Base-by-base conservation (phyloP, 805 yeast genomes). In the Candida hispaniensis region DNA sequence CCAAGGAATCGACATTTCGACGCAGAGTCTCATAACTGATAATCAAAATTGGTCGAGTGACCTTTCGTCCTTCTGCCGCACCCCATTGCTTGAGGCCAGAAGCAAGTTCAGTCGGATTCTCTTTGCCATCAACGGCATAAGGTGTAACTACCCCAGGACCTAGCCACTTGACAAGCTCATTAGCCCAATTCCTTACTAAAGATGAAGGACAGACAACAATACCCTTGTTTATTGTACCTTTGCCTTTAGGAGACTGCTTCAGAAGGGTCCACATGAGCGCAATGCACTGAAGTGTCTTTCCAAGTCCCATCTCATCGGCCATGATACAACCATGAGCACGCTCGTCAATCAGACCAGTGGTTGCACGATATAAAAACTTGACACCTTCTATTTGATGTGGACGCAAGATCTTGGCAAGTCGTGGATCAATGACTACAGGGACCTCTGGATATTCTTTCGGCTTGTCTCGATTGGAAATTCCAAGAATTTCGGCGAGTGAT, bases 311-410 rank as follows among this genome's bases (percentile, higher is more conserved):
- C 55, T 81, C 96, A 59, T 85, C 96, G 0, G 96, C 96, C 97
- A 88, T 88, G 33, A 88, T 88, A 51, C 96, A 88, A 3, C 98
- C 98, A 49, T 79, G 73, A 0, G 96, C 96, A 19, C 78, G 65
- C 2, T 48, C 47, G 20, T 61, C 59, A 7, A 61, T 43, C 19
- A 86, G 58, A 0, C 98, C 98, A 1, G 95, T 69, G 0, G 93
- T 83, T 56, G 98, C 88, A 38, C 86, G 61, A 50, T 85, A 91
- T 40, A 91, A 59, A 52, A 91, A 91, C 54, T 81, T 73, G 25
- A 88, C 95, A 44, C 98, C 98, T 30, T 88, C 93, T 4, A 91
- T 75, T 55, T 91, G 98, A 63, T 91, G 98, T 1, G 98, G 98
- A 45, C 98, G 70, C 29, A 91, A 62, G 26, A 82, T 75, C 50